Evolutionary conservation across 2,329 filamentous ascomycete genomes (phyloP).

Genomic region (Penicillium sp.): DNA sequence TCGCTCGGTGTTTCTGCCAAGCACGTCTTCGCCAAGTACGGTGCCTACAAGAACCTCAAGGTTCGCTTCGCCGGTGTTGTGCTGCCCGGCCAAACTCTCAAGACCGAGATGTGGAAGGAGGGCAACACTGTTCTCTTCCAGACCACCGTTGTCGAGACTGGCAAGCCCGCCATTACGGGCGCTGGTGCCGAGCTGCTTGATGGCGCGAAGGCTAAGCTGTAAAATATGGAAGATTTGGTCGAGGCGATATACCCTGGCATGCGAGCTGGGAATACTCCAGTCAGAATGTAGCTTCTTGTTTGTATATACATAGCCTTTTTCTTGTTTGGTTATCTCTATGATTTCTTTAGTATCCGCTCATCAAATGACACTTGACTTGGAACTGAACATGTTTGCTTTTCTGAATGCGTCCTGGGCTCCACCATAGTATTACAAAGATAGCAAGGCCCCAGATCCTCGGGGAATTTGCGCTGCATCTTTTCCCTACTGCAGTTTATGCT

Average conservation of each 20-base stretch:
- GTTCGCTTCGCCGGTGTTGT: conserved; percentile 87
- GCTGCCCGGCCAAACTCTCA: conserved; percentile 81
- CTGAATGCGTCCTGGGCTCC: background rate
- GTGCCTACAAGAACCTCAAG: conserved; percentile 86
- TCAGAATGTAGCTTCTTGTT: conserved; percentile 23
- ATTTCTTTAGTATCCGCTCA: background rate
- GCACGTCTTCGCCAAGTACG: conserved; percentile 82
- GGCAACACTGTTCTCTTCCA: conserved; percentile 79
- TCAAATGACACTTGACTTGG: background rate
- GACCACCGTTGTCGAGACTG: conserved; percentile 86
- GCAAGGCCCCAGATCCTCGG: background rate
- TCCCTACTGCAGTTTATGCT: no score
- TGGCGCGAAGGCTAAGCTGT: conserved; percentile 54
- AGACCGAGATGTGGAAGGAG: conserved; percentile 95
- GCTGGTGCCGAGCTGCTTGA: conserved; percentile 74
- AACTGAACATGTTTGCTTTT: background rate
- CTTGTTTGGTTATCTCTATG: background rate
- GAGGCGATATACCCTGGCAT: conserved; percentile 22
- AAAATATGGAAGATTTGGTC: conserved; percentile 28
- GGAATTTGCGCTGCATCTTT: background rate
- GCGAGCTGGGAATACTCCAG: conserved; percentile 16
- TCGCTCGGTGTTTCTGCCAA: conserved; percentile 90
- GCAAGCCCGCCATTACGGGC: conserved; percentile 81
- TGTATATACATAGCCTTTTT: conserved; percentile 26
- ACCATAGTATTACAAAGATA: background rate